These are phyloP conservation scores for Zarea fungicola DNA, from an alignment of 2,329 filamentous ascomycete genomes.

Conservation along the genomic window DNA sequence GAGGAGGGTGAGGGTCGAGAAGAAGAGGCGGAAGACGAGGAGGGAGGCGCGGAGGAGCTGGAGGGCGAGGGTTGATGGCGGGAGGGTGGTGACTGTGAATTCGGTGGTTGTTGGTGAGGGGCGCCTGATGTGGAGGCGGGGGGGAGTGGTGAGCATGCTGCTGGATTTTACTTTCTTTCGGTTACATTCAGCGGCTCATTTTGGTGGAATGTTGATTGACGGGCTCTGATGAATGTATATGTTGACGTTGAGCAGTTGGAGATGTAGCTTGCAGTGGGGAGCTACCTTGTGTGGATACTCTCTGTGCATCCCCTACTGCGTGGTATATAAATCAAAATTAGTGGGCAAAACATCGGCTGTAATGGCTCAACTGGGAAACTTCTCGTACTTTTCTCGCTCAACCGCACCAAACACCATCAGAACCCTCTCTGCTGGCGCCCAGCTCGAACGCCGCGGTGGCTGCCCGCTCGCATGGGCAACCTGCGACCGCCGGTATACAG, in stretches of 20 bases:
- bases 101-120: conserved; percentile 86
- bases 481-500: conserved; percentile 49
- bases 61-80: conserved; percentile 44
- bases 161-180: too few relatives aligned
- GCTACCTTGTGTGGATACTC: too few relatives aligned
- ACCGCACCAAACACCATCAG: conserved; percentile 50
- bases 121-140: conserved; percentile 57
- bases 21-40: conserved; percentile 38
- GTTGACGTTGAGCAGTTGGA: not conserved
- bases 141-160: conserved; percentile 56
- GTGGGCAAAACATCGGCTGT: conserved; percentile 41
- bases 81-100: conserved; percentile 83
- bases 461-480: conserved; percentile 62
- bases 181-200: too few relatives aligned
- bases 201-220: too few relatives aligned
- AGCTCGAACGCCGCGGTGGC: conserved; percentile 64
- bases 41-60: conserved; percentile 41
- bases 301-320: too few relatives aligned
- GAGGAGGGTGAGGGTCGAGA: conserved; percentile 39
- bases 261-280: not conserved
- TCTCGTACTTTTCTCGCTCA: conserved; percentile 44
- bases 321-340: conserved; percentile 22
- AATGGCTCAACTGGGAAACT: conserved; percentile 59
- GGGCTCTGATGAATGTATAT: not conserved
- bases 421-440: conserved; percentile 55